phyloP scores from a whole-genome alignment of 139 green algal species.

The Zygnema circumcarinatum region DNA sequence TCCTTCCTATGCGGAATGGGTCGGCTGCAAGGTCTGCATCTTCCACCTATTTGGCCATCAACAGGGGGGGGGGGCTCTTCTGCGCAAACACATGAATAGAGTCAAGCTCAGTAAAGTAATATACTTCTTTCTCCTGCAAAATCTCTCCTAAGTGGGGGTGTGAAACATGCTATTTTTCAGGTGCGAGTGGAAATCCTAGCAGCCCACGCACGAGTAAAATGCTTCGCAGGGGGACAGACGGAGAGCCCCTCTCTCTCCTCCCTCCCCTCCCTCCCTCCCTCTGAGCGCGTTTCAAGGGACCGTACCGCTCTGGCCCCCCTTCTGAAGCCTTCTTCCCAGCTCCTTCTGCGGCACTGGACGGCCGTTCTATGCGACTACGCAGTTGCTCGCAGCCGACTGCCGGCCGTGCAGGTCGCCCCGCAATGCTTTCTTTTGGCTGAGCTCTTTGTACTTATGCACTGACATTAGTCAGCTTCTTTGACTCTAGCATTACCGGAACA shows the following conservation, averaged over 20 bases:
- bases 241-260: not conserved
- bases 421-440: slow-evolving; percentile 14
- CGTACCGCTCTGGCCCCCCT: not conserved
- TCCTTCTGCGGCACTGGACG: slow-evolving; percentile 21
- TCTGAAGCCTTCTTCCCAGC: not conserved
- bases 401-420: slow-evolving; percentile 18
- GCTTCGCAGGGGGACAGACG: slow-evolving; percentile 7
- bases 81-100: not conserved
- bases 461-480: not conserved
- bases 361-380: slow-evolving; percentile 36
- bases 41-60: too few species aligned
- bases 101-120: not conserved
- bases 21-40: slow-evolving; percentile 40
- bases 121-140: slow-evolving; percentile 17
- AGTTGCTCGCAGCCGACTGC: not conserved
- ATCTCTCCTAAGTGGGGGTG: slow-evolving; percentile 26
- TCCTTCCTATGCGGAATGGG: slow-evolving; percentile 53
- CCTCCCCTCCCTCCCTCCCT: slow-evolving; percentile 7
- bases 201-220: not conserved
- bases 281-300: not conserved
- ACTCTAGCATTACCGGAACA: not conserved
- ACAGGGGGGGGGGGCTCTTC: not conserved
- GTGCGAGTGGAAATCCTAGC: slow-evolving; percentile 5
- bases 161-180: too few species aligned
- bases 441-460: slow-evolving; percentile 6